phyloP scores from a whole-genome alignment of 495 filamentous ascomycete genomes.

The Paragyromitra xinjiangensis region DNA sequence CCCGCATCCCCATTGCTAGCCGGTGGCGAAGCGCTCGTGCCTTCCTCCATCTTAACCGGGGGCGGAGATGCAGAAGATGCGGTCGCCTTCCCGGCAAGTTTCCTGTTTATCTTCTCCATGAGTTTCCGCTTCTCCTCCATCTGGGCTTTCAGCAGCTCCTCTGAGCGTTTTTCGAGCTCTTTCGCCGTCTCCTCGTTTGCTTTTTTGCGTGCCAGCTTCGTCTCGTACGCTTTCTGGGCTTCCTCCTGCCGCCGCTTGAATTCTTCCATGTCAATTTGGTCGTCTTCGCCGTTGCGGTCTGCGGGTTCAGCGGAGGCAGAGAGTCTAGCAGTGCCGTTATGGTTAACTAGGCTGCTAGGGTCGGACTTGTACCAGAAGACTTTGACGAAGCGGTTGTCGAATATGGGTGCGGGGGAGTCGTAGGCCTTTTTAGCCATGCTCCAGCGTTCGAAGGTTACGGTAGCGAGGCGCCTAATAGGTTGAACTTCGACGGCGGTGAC shows the following conservation, averaged over 20 bases:
- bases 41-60: conserved; percentile 17
- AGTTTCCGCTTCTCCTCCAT: conserved; percentile 78
- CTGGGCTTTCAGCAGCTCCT: conserved; percentile 77
- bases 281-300: conserved; percentile 59
- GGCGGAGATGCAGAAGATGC: conserved; percentile 29
- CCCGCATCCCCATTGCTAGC: conserved; percentile 59
- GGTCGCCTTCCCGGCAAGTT: conserved; percentile 55
- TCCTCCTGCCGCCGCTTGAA: conserved; percentile 79
- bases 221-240: conserved; percentile 80
- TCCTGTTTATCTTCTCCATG: conserved; percentile 68
- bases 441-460: conserved; percentile 81
- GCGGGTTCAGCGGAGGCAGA: not conserved
- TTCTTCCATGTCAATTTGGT: conserved; percentile 78
- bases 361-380: conserved; percentile 91
- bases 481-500: conserved; percentile 79
- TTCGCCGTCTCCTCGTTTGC: conserved; percentile 75
- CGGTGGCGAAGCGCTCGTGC: conserved; percentile 46
- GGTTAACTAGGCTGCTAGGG: conserved; percentile 48
- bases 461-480: conserved; percentile 76
- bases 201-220: conserved; percentile 75
- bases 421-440: conserved; percentile 81
- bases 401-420: conserved; percentile 90
- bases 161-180: conserved; percentile 78
- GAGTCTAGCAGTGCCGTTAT: conserved; percentile 33
- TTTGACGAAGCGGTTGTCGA: conserved; percentile 97